Percentiles rank a stretch among this genome's conserved stretches.
Evolutionary conservation across 2,329 filamentous ascomycete genomes (phyloP).

Genomic region (Penicillium sumatraense): DNA sequence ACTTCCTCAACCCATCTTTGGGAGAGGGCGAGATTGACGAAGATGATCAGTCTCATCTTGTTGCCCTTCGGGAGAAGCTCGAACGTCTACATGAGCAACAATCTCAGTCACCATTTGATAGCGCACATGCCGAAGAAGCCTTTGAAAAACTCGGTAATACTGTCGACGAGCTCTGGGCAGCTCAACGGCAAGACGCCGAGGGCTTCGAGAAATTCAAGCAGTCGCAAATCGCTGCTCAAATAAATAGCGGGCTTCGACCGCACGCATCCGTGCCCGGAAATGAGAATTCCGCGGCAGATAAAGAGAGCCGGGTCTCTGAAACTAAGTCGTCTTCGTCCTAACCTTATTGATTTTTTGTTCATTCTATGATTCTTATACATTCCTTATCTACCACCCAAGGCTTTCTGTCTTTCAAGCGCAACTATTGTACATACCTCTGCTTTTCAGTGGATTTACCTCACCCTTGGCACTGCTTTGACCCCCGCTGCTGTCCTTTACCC

Average conservation of each 20-base stretch:
- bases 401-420: background rate
- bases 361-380: background rate
- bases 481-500: background rate
- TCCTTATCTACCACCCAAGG: background rate
- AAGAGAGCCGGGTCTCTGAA: background rate
- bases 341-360: background rate
- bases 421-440: background rate
- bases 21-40: constrained; percentile 42
- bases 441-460: background rate
- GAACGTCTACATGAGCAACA: constrained; percentile 49
- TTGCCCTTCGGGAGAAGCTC: constrained; percentile 48
- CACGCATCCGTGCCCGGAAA: background rate
- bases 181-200: constrained; percentile 49
- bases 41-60: constrained; percentile 50
- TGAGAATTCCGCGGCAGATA: background rate
- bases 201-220: constrained; percentile 50
- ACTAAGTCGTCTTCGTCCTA: background rate
- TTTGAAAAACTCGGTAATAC: constrained; percentile 50
- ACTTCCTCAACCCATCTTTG: constrained; percentile 59
- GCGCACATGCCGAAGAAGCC: constrained; percentile 44
- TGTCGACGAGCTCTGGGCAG: constrained; percentile 50
- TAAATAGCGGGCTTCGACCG: constrained; percentile 43
- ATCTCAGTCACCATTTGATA: constrained; percentile 45
- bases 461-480: background rate
- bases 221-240: constrained; percentile 52